Percentiles rank a stretch among this genome's conserved stretches.
Conservation (phyloP, 2,329 filamentous ascomycete species). For the Elsinoe ampelina region DNA sequence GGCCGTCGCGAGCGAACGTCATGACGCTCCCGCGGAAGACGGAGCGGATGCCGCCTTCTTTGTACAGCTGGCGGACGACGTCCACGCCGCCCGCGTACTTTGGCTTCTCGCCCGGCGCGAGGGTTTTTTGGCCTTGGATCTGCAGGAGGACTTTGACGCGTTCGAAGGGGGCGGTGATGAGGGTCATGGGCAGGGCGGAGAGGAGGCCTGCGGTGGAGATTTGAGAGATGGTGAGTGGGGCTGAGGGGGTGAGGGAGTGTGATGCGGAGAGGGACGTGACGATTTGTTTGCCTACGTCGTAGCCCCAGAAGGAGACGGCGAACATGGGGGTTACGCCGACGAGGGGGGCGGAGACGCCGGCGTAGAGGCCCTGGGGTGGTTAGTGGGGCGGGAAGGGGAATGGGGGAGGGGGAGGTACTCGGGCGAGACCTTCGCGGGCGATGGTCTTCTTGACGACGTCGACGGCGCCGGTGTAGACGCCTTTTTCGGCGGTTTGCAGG, state of each 20-base stretch:
- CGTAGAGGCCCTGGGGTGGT: slow-evolving; percentile 64
- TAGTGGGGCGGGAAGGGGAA: neutral
- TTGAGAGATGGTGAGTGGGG: slow-evolving; percentile 53
- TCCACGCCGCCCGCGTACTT: slow-evolving; percentile 81
- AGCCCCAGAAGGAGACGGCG: slow-evolving; percentile 68
- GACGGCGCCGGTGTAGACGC: slow-evolving; percentile 80
- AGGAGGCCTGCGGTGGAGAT: slow-evolving; percentile 92
- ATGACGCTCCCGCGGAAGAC: slow-evolving; percentile 88
- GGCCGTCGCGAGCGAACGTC: slow-evolving; percentile 87
- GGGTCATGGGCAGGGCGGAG: slow-evolving; percentile 92
- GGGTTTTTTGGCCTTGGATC: slow-evolving; percentile 83
- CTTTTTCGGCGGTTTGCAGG: slow-evolving; percentile 88
- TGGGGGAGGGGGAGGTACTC: slow-evolving; percentile 29
- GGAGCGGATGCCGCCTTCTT: slow-evolving; percentile 77
- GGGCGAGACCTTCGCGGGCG: slow-evolving; percentile 68
- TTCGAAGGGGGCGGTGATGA: slow-evolving; percentile 98
- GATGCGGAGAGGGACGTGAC: slow-evolving; percentile 60
- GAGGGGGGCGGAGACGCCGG: slow-evolving; percentile 89
- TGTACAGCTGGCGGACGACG: slow-evolving; percentile 88
- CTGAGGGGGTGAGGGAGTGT: slow-evolving; percentile 59
- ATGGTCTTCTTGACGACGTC: slow-evolving; percentile 87
- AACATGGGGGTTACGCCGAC: slow-evolving; percentile 98
- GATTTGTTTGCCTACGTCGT: slow-evolving; percentile 87
- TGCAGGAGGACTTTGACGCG: slow-evolving; percentile 97
- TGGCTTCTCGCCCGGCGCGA: slow-evolving; percentile 82